These are phyloP conservation scores for Teunomyces cretensis DNA, from an alignment of 805 yeast genomes.

Conservation along the genomic window DNA sequence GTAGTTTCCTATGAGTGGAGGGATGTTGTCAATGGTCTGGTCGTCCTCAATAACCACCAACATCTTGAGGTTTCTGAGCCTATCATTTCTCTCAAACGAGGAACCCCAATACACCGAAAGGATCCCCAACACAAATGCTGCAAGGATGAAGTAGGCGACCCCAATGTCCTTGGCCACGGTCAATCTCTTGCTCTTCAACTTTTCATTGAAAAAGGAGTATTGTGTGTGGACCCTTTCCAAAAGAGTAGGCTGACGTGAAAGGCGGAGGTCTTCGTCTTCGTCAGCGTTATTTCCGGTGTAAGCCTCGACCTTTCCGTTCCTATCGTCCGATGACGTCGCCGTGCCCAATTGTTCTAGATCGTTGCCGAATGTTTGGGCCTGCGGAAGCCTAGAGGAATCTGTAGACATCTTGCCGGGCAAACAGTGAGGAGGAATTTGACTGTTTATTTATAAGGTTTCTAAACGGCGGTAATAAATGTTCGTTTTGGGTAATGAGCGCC, in stretches of 20 bases:
- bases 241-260: slow-evolving; percentile 17
- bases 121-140: slow-evolving; percentile 25
- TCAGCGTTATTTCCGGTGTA: neutral
- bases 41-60: slow-evolving; percentile 40
- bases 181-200: slow-evolving; percentile 20
- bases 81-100: slow-evolving; percentile 24
- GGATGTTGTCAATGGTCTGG: slow-evolving; percentile 16
- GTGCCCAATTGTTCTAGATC: neutral
- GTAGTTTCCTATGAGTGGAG: slow-evolving; percentile 31
- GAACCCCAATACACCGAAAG: slow-evolving; percentile 46
- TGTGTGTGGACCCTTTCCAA: slow-evolving; percentile 26
- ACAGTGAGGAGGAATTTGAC: too few species aligned
- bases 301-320: neutral
- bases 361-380: neutral
- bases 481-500: too few species aligned
- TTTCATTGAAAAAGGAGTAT: slow-evolving; percentile 32
- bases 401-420: too few species aligned
- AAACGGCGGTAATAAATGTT: too few species aligned
- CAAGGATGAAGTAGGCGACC: slow-evolving; percentile 24
- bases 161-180: slow-evolving; percentile 16
- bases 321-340: neutral
- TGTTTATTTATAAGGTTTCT: too few species aligned
- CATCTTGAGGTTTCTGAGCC: slow-evolving; percentile 32
- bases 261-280: neutral
- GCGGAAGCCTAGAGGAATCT: too few species aligned